Conservation (phyloP, 2,329 filamentous ascomycete species). For the Falciphora oryzae region DNA sequence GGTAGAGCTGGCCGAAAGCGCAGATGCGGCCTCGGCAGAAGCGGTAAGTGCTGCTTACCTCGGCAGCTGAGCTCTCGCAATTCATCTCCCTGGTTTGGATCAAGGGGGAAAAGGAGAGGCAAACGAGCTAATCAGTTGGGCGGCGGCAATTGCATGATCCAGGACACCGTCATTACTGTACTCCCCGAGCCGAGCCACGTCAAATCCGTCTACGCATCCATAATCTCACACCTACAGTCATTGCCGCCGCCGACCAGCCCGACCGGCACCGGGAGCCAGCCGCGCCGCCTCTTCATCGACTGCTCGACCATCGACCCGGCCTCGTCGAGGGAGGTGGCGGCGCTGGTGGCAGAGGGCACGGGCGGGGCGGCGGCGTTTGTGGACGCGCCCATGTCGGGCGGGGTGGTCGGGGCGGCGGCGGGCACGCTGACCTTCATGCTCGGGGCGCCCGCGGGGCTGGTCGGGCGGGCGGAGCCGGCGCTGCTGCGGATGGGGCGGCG, state of each 20-base stretch:
- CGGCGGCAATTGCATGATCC: constrained; percentile 11
- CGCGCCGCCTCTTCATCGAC: constrained; percentile 77
- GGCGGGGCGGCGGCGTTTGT: constrained; percentile 61
- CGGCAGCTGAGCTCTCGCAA: not conserved
- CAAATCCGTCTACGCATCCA: constrained; percentile 70
- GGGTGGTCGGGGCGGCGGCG: constrained; percentile 82
- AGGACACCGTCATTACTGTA: constrained; percentile 85
- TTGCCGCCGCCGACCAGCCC: not conserved
- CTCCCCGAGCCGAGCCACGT: constrained; percentile 88
- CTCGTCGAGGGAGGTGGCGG: constrained; percentile 73
- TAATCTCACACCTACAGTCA: constrained; percentile 32
- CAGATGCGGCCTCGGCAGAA: constrained; percentile 42
- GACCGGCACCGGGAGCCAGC: not conserved
- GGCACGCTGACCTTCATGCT: constrained; percentile 96
- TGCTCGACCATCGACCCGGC: constrained; percentile 93
- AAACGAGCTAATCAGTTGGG: not conserved
- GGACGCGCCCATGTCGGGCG: constrained; percentile 95
- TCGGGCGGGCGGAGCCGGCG: constrained; percentile 61
- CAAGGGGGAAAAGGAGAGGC: no score
- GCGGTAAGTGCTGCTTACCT: constrained; percentile 38
- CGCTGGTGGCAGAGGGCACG: constrained; percentile 46
- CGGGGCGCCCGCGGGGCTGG: constrained; percentile 58
- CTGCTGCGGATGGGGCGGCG: constrained; percentile 80
- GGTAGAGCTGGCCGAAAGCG: constrained; percentile 38
- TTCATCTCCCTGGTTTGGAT: not conserved